Evolutionary conservation across 176 grass and related monocot species (phyloP).

Genomic region (Dactylis glomerata): DNA sequence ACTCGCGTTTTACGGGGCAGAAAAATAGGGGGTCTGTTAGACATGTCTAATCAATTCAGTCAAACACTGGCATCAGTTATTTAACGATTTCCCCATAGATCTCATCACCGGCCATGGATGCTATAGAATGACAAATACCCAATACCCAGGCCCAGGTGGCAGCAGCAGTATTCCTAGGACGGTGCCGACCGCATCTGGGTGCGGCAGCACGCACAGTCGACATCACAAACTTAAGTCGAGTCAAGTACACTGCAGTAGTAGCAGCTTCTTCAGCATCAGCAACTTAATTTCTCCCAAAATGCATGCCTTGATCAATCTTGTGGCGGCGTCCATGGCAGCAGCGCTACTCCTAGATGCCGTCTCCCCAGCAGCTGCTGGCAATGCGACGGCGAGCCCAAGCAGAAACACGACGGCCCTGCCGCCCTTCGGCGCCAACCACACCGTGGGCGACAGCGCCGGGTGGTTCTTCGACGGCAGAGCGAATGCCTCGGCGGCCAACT

Average conservation of each 20-base stretch:
- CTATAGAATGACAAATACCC: background rate
- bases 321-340: background rate
- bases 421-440: constrained; percentile 52
- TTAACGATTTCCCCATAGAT: constrained; percentile 3
- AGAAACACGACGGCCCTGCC: constrained; percentile 20
- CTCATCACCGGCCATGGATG: constrained; percentile 14
- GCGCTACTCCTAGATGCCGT: background rate
- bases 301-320: background rate
- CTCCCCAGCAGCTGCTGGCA: background rate
- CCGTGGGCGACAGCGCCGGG: constrained; percentile 49
- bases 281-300: background rate
- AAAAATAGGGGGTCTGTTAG: no score
- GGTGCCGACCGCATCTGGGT: constrained; percentile 18
- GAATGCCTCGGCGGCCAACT: constrained; percentile 55
- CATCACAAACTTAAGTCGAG: background rate
- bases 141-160: background rate
- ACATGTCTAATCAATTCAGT: background rate
- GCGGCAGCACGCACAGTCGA: background rate
- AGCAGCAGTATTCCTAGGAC: background rate
- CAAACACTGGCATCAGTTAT: background rate
- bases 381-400: background rate
- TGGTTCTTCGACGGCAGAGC: constrained; percentile 64
- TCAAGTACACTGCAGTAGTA: background rate
- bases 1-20: no score
- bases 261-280: background rate